Base-by-base conservation (phyloP, 495 filamentous ascomycete species). In the Aspergillus conjunctus region DNA sequence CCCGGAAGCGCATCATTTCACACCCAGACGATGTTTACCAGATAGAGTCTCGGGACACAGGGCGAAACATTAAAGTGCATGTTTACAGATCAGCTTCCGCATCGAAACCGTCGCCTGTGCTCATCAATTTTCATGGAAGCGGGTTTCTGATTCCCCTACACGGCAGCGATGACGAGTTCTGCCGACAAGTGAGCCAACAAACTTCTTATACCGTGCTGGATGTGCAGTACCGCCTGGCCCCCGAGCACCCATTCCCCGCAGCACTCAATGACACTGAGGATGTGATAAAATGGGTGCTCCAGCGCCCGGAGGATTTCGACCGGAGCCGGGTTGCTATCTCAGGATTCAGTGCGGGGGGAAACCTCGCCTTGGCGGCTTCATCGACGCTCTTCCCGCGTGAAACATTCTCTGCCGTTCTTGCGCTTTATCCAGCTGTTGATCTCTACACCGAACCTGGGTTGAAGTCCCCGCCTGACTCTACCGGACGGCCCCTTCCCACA, bases 211-310 rank as follows among this genome's bases (percentile, higher is more conserved):
- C 72, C 7, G 77, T 79, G 17, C 53, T 81, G 20, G 78, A 81
- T 58, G 83, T 92, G 6, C 81, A 86, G 11, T 96, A 96, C 72
- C 83, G 91, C 10, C 81, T 95, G 3, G 84, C 90, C 2, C 92
- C 92, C 0, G 89, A 94, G 68, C 66, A 87, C 62, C 83, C 89
- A 0, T 94, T 94, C 71, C 90, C 91, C 15, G 81, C 88, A 0
- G 88, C 88, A 6, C 69, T 95, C 15, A 77, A 95, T 39, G 91
- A 95, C 62, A 88, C 83, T 34, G 74, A 81, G 58, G 77, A 79
- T 60, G 65, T 62, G 10, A 66, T 79, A 31, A 68, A 67, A 9
- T 76, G 75, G 59, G 73, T 73, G 4, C 65, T 73, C 0, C 32
- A 66, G 8, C 66, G 64, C 1, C 65, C 73, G 2, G 65, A 71